Evolutionary conservation across 2,329 filamentous ascomycete species (phyloP), one percentile per base, ranked within the genome.

Genomic region (Claviceps citrina): DNA sequence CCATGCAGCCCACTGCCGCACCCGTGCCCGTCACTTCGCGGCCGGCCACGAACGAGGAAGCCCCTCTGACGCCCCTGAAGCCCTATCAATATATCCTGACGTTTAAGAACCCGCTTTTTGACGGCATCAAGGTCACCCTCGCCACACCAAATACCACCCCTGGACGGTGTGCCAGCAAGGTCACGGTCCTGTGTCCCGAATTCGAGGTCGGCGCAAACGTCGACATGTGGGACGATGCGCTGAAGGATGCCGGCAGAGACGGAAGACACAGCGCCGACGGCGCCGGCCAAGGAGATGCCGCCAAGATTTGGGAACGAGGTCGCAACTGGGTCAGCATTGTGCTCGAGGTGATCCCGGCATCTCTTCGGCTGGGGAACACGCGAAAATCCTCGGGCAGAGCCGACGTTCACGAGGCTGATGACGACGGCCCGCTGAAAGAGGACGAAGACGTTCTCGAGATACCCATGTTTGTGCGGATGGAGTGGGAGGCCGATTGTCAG

Each of bases 301-400:
- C 89, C 39, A 96, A 96, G 61, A 78, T 96, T n/a, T 98, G 85
- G 83, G 87, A 95, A 47, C 75, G 80, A 40, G 89, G 87, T 0
- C 71, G 87, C 27, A 98, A 96, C 58, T 95, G 87, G 84, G 91
- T 91, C 13, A 91, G 80, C 48, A 84, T 98, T 9, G 83, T 95
- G 16, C 68, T 98, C 20, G 91, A 98, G 57, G 81, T 98, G 12
- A 74, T 95, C 0, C 74, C 87, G 2, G 66, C 75, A 0, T 70
- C 67, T 33, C 56, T 78, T 18, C 57, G 58, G 28, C 48, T n/a
- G n/a, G n/a, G 63, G 1, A 64, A 66, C 25, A 51, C 55, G 26
- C 54, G 60, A 27, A 48, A 42, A 49, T 43, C 43, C 36, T 26
- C 50, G 43, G 42, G 51, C 58, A 19, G 20, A 13, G 40, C 55